Conservation (phyloP, 495 filamentous ascomycete genomes). For the Trichoderma gamsii region DNA sequence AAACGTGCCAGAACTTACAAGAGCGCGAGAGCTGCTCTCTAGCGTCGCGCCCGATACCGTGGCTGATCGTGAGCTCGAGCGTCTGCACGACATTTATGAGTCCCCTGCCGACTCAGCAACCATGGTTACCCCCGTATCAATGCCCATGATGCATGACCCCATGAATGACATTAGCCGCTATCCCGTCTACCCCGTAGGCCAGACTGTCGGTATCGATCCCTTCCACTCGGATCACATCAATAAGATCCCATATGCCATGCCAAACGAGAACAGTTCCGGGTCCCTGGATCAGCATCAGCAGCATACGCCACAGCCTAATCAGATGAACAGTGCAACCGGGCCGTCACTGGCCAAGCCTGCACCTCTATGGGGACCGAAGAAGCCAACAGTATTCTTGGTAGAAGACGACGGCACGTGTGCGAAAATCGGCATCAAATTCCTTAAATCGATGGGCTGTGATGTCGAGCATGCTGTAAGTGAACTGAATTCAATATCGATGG, state of each 20-base stretch:
- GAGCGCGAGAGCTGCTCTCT: constrained; percentile 82
- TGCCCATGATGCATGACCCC: constrained; percentile 39
- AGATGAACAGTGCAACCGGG: constrained; percentile 23
- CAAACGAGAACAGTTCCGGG: constrained; percentile 27
- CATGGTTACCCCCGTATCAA: constrained; percentile 22
- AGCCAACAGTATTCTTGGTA: constrained; percentile 82
- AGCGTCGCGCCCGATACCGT: constrained; percentile 74
- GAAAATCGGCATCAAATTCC: constrained; percentile 88
- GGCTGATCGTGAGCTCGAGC: constrained; percentile 70
- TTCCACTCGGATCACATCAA: constrained; percentile 90
- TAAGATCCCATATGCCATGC: constrained; percentile 77
- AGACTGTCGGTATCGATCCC: constrained; percentile 86
- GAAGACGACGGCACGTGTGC: constrained; percentile 95
- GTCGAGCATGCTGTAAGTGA: constrained; percentile 85
- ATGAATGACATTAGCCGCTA: constrained; percentile 62
- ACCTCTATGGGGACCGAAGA: constrained; percentile 62
- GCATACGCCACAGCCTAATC: constrained; percentile 16
- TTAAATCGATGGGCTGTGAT: constrained; percentile 78
- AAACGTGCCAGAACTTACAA: constrained; percentile 74
- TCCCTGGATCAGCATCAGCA: constrained; percentile 20
- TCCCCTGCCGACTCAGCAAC: constrained; percentile 38
- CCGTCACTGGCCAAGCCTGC: constrained; percentile 25
- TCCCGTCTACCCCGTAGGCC: constrained; percentile 84
- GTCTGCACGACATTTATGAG: constrained; percentile 66
- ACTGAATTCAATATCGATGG: neutral